Evolutionary conservation across 2,329 filamentous ascomycete genomes (phyloP).

Genomic region (Cordyceps fumosorosea): DNA sequence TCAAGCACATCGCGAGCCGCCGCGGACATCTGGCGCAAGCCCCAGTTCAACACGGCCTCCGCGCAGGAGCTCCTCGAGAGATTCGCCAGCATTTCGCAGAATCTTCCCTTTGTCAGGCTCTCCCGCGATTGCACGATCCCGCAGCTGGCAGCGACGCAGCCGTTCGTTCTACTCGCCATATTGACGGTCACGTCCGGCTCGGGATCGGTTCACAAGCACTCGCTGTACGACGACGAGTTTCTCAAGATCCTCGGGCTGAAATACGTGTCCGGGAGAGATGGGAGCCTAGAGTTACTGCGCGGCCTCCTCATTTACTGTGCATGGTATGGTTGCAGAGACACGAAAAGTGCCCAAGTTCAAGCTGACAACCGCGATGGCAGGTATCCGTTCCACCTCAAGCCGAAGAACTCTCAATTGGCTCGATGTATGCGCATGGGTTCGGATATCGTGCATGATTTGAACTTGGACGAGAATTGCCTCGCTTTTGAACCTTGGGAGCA

Average conservation of each 20-base stretch:
- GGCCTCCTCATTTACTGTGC: conserved; percentile 9
- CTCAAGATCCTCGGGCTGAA: conserved; percentile 7
- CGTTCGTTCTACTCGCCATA: conserved; percentile 11
- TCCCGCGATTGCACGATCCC: background rate
- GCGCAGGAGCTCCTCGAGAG: background rate
- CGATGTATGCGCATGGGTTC: conserved; percentile 10
- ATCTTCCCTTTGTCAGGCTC: background rate
- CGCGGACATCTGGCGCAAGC: conserved; percentile 12
- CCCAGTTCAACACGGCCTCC: conserved; percentile 7
- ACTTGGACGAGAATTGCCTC: conserved; percentile 4
- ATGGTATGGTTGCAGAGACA: background rate
- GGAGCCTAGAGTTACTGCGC: conserved; percentile 2
- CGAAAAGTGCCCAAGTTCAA: background rate
- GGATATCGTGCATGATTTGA: conserved; percentile 7
- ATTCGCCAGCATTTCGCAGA: background rate
- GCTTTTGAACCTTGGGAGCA: background rate
- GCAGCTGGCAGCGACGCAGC: conserved; percentile 6
- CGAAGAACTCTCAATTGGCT: conserved; percentile 5
- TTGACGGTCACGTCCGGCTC: conserved; percentile 8
- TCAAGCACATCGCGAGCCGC: conserved; percentile 6
- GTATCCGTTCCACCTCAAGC: conserved; percentile 12
- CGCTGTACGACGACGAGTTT: conserved; percentile 12
- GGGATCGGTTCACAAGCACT: conserved; percentile 1
- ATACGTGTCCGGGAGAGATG: conserved; percentile 6
- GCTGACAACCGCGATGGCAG: background rate